Evolutionary conservation across 2,329 filamentous ascomycete genomes (phyloP), one percentile per base, ranked within the genome.

Genomic region (Nemania abortiva): DNA sequence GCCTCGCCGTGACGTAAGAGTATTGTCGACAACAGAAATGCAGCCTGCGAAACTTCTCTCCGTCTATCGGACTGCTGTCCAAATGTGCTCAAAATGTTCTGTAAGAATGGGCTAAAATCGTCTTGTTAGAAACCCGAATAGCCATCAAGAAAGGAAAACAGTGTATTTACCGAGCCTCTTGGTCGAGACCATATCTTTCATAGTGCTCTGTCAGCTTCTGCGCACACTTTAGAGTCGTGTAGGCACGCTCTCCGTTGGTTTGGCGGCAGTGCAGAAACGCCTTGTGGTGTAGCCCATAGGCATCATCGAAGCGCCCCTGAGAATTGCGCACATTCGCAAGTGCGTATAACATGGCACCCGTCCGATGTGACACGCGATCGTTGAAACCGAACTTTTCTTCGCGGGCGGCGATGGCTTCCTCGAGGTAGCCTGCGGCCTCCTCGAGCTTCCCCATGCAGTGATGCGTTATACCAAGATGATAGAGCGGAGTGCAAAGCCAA

Each of bases 191-290:
- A 50, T 50, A 50, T 24, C 47, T 24, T 50, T 50, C 47, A 50
- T 50, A 50, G 20, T 50, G 47, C 20, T 50, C 47, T 50, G 47
- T 20, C 20, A 50, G 47, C n/a, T 50, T 50, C 20, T 50, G 47
- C 7, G 20, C 20, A 20, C 47, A 50, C 47, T 27, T 50, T 9
- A 50, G 47, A 10, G 47, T 50, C 24, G 47, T 27, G 20, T 24
- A 27, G 47, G 20, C 47, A 24, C 2, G 6, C n/a, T 50, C 47
- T 50, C 47, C 47, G 20, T 24, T 27, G 20, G 47, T 50, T 13
- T 50, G 47, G 20, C 47, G 20, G 20, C 47, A 50, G 6, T 50
- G 47, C 9, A 50, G 20, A 27, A 50, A 50, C 20, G 47, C 47
- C 9, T 27, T 50, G 20, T 50, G 47, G 24, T 50, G 47, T 27